Evolutionary conservation across 345 rosid species (phyloP).

Genomic region (Arabidopsis arenosa): DNA sequence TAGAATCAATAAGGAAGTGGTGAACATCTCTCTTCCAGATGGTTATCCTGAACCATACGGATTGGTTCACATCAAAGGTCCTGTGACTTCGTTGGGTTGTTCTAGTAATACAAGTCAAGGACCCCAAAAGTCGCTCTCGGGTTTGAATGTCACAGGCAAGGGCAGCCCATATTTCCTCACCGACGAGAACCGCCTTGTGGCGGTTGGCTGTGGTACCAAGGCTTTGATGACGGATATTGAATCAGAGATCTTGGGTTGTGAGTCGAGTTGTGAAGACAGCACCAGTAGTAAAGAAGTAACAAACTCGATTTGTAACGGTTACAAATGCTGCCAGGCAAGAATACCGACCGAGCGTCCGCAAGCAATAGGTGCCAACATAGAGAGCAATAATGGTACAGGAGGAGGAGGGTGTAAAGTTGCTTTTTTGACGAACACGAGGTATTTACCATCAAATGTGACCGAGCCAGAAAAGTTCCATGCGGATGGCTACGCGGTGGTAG

Average conservation of each 20-base stretch:
- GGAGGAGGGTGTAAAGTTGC: slow-evolving; percentile 26
- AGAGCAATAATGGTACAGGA: background rate
- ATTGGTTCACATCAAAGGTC: slow-evolving; percentile 18
- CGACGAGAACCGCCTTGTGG: slow-evolving; percentile 35
- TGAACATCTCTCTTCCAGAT: slow-evolving; percentile 25
- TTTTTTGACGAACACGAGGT: background rate
- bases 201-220: slow-evolving; percentile 45
- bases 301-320: slow-evolving; percentile 34
- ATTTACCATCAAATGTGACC: background rate
- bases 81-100: slow-evolving; percentile 28
- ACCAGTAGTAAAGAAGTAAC: background rate
- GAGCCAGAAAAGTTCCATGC: background rate
- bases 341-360: slow-evolving; percentile 32
- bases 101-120: slow-evolving; percentile 20
- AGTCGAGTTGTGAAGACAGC: slow-evolving; percentile 42
- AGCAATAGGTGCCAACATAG: background rate
- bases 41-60: background rate
- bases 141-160: slow-evolving; percentile 22
- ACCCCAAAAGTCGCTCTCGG: background rate
- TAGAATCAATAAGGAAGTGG: slow-evolving; percentile 23
- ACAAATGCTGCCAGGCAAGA: slow-evolving; percentile 50
- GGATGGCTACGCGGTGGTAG: background rate
- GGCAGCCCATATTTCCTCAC: slow-evolving; percentile 29
- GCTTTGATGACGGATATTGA: background rate
- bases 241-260: slow-evolving; percentile 41